Base-by-base conservation (phyloP, 768 basidiomycete species). In the Auriscalpium vulgare region DNA sequence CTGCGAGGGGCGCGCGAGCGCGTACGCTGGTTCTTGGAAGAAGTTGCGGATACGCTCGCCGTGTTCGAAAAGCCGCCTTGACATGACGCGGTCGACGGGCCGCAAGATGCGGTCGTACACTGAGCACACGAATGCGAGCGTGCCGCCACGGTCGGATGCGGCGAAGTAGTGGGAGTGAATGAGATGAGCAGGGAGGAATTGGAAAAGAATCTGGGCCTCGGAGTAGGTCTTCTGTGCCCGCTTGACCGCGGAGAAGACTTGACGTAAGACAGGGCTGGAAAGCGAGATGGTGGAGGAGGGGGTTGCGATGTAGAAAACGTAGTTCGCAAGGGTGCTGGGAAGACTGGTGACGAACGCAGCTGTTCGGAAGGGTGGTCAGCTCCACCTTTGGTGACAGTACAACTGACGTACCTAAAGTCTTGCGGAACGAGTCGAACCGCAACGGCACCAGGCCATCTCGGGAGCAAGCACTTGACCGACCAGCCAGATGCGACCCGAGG, bases 41-140 rank as follows among this genome's bases (percentile, higher is more conserved):
- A 77, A 78, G 13, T 69, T 69, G n/a, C 75, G 73, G 29, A 71
- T 68, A 29, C 69, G 71, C 47, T 74, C 71, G 13, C 68, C 71
- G 6, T 71, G 60, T 17, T 73, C 72, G 51, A 72, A 71, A 54
- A 84, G 72, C 54, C 61, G 72, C 19, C 82, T 78, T 10, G 85
- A 79, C 74, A 84, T 79, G 10, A 74, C 67, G 2, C 88, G 83
- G 37, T 83, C 77, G 34, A 87, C 80, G 0, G 80, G 75, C 16
- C 78, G 73, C 14, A 79, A 74, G 10, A 89, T 79, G 29, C 88
- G 81, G 65, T 89, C 81, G 70, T 93, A 94, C 14, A 91, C 71
- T 0, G 84, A 82, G 43, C 74, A 73, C 38, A 82, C 84, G 13
- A 89, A 73, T 4, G 67, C 62, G 36, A 83, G 78, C 11, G 82